These are phyloP conservation scores for Alternaria angustiovoidea DNA, from an alignment of 2,329 filamentous ascomycete species.

Conservation along the genomic window DNA sequence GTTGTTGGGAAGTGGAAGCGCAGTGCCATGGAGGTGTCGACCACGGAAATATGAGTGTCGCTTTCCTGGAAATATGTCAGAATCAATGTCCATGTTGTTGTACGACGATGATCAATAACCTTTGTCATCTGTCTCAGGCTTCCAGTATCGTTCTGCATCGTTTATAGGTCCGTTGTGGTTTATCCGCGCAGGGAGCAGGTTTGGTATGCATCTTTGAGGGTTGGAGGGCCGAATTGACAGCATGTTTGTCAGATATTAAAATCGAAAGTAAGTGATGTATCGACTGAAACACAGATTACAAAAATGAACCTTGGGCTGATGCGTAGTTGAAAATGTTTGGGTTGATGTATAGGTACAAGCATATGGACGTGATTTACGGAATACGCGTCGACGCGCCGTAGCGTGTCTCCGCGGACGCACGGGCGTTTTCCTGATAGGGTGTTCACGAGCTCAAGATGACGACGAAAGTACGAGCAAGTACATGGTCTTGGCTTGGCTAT, in stretches of 20 bases:
- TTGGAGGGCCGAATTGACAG: conserved; percentile 52
- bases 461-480: background rate
- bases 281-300: too few species aligned
- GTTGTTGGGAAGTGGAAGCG: conserved; percentile 71
- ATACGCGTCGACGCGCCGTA: conserved; percentile 28
- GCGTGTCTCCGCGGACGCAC: conserved; percentile 22
- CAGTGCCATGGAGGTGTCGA: conserved; percentile 75
- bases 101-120: conserved; percentile 8
- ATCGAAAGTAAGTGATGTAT: background rate
- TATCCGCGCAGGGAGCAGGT: conserved; percentile 82
- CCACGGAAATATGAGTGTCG: conserved; percentile 63
- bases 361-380: conserved; percentile 6
- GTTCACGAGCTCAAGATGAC: conserved; percentile 14
- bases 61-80: background rate
- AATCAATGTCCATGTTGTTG: background rate
- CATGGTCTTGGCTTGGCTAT: background rate
- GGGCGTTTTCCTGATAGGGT: background rate
- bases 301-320: too few species aligned
- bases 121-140: conserved; percentile 57
- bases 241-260: conserved; percentile 43
- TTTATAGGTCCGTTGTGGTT: conserved; percentile 78
- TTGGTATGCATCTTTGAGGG: conserved; percentile 61
- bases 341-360: background rate
- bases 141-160: conserved; percentile 73
- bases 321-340: background rate